phyloP scores from a whole-genome alignment of 768 basidiomycete species.

The Rhodotorula taiwanensis region DNA sequence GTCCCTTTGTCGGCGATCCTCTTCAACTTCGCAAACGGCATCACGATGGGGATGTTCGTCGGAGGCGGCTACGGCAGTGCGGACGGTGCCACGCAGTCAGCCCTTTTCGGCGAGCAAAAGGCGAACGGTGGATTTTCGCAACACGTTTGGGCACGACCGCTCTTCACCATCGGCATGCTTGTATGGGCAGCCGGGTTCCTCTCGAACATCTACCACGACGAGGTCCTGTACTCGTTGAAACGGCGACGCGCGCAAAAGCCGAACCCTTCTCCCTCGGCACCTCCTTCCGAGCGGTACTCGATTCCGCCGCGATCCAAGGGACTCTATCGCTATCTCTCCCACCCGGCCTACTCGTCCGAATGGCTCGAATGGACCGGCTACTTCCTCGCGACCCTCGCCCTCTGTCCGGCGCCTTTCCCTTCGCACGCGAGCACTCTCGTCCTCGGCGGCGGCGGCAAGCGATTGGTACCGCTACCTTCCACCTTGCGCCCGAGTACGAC shows the following conservation, averaged over 20 bases:
- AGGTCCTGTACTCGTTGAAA: constrained; percentile 68
- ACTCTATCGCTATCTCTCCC: constrained; percentile 74
- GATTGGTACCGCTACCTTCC: constrained; percentile 27
- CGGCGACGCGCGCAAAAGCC: too few relatives aligned
- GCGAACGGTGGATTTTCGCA: background rate
- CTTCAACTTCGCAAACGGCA: constrained; percentile 71
- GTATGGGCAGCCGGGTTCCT: constrained; percentile 66
- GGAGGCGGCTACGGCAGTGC: background rate
- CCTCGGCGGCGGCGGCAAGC: too few relatives aligned
- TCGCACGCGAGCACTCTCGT: constrained; percentile 16
- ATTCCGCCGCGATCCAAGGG: constrained; percentile 50
- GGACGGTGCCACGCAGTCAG: background rate
- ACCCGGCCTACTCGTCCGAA: constrained; percentile 89
- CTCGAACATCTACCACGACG: constrained; percentile 84
- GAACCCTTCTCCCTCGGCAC: constrained; percentile 44
- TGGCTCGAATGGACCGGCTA: constrained; percentile 93
- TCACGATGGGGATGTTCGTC: constrained; percentile 25
- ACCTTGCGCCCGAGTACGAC: constrained; percentile 7
- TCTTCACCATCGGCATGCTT: constrained; percentile 37
- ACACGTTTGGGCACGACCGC: background rate
- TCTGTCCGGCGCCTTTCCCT: constrained; percentile 50
- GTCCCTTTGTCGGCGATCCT: constrained; percentile 54
- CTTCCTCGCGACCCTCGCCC: constrained; percentile 54
- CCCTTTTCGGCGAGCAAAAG: too few relatives aligned
- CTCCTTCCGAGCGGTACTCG: constrained; percentile 40